phyloP scores from a whole-genome alignment of 2,329 filamentous ascomycete genomes.

The Epichloe elymi region DNA sequence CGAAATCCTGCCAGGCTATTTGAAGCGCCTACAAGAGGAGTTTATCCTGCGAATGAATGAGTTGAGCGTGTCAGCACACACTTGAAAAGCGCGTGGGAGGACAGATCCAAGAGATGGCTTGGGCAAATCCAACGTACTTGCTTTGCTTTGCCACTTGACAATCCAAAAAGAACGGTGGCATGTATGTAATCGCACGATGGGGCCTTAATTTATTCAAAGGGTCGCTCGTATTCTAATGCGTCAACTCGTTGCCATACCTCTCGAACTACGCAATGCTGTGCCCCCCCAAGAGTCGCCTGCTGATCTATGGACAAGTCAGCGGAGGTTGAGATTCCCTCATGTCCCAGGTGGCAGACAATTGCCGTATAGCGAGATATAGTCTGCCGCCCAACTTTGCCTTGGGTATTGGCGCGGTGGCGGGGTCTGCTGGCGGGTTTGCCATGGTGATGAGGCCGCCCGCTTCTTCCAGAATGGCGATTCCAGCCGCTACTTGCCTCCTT shows the following conservation, averaged over 20 bases:
- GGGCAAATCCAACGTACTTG: background rate
- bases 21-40: conserved; percentile 45
- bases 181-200: background rate
- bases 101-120: background rate
- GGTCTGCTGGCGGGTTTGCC: conserved; percentile 53
- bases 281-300: conserved; percentile 42
- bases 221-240: conserved; percentile 52
- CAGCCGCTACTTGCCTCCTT: no score
- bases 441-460: conserved; percentile 20
- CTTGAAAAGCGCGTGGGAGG: conserved; percentile 28
- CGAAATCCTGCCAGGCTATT: conserved; percentile 34
- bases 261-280: conserved; percentile 56
- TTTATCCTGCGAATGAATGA: conserved; percentile 60
- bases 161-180: background rate
- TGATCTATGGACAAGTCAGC: conserved; percentile 30
- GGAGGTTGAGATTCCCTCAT: background rate
- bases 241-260: conserved; percentile 61
- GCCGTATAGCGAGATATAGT: conserved; percentile 58
- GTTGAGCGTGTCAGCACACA: conserved; percentile 31
- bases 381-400: conserved; percentile 52
- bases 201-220: conserved; percentile 13
- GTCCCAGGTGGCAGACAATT: conserved; percentile 2
- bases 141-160: background rate
- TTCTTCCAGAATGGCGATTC: no score
- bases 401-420: conserved; percentile 40